These are phyloP conservation scores for Neurospora terricola DNA, from an alignment of 495 filamentous ascomycete species.

Conservation along the genomic window DNA sequence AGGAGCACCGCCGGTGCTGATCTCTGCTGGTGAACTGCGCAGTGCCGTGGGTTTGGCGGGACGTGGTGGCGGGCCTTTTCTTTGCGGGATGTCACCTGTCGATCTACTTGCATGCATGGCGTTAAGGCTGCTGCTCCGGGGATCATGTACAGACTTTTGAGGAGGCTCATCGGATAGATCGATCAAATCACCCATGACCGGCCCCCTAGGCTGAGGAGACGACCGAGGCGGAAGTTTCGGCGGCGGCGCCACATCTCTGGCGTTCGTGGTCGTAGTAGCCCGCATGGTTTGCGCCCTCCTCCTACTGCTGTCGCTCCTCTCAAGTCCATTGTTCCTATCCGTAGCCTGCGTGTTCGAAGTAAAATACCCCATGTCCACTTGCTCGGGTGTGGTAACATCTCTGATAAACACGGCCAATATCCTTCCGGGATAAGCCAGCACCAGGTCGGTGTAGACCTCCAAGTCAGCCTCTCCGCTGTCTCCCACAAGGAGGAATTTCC, in stretches of 20 bases:
- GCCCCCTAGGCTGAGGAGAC: conserved; percentile 13
- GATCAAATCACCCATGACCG: conserved; percentile 49
- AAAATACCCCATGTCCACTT: conserved; percentile 52
- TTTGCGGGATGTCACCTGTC: conserved; percentile 25
- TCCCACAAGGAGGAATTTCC: conserved; percentile 84
- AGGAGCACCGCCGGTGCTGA: conserved; percentile 2
- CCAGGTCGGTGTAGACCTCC: conserved; percentile 95
- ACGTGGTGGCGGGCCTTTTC: conserved; percentile 44
- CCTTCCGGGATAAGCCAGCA: conserved; percentile 66
- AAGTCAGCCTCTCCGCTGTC: conserved; percentile 96
- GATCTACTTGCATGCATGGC: conserved; percentile 21
- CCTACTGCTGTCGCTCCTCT: not conserved
- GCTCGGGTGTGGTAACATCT: conserved; percentile 74
- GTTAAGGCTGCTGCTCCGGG: conserved; percentile 12
- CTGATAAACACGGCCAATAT: conserved; percentile 82
- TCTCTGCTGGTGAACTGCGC: conserved; percentile 29
- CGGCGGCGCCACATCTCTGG: not conserved
- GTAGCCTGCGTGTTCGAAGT: conserved; percentile 16
- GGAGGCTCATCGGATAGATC: conserved; percentile 49
- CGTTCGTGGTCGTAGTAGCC: not conserved
- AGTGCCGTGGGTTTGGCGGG: conserved; percentile 61
- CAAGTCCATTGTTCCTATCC: not conserved
- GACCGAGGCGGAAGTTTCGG: not conserved
- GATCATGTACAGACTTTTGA: conserved; percentile 21
- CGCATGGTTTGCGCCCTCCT: not conserved